A percentile compares a stretch with the other conserved stretches of the same genome.
These are phyloP conservation scores for Verticillium nubilum DNA, from an alignment of 2,329 filamentous ascomycete species.

Conservation along the genomic window DNA sequence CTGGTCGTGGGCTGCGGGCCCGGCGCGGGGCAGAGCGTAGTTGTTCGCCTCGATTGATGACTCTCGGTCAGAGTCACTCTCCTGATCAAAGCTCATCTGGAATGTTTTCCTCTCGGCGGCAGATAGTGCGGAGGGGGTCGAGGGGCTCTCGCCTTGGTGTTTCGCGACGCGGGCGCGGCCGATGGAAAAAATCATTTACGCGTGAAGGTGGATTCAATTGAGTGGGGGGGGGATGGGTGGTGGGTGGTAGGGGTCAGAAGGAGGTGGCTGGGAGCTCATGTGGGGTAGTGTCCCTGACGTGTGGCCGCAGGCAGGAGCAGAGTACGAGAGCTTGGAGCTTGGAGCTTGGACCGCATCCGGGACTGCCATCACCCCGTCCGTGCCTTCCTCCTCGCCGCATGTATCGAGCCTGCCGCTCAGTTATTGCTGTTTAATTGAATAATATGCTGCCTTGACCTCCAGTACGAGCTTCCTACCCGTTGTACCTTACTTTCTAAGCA, in stretches of 20 bases:
- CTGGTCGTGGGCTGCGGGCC: background rate
- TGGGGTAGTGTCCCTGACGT: constrained; percentile 17
- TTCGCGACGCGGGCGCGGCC: background rate
- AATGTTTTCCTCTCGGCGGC: background rate
- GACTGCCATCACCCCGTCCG: no score
- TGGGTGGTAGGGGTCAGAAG: background rate
- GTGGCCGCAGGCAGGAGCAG: background rate
- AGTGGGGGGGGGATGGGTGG: background rate
- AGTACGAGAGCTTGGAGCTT: background rate
- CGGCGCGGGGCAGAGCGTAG: background rate
- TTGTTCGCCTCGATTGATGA: background rate
- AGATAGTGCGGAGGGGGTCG: background rate
- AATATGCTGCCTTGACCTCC: no score
- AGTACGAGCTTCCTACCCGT: no score
- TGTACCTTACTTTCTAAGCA: no score
- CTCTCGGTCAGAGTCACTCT: background rate
- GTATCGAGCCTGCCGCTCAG: no score
- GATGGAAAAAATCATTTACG: background rate
- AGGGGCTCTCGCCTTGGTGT: background rate
- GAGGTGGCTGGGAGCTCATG: constrained; percentile 10
- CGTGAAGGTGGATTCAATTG: background rate
- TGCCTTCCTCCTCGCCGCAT: no score
- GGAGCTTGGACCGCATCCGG: background rate
- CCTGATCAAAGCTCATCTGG: background rate
- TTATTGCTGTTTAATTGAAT: no score